Base-by-base conservation (phyloP, 371 early-diverging fungal genomes). In the Actinomortierella wolfii region DNA sequence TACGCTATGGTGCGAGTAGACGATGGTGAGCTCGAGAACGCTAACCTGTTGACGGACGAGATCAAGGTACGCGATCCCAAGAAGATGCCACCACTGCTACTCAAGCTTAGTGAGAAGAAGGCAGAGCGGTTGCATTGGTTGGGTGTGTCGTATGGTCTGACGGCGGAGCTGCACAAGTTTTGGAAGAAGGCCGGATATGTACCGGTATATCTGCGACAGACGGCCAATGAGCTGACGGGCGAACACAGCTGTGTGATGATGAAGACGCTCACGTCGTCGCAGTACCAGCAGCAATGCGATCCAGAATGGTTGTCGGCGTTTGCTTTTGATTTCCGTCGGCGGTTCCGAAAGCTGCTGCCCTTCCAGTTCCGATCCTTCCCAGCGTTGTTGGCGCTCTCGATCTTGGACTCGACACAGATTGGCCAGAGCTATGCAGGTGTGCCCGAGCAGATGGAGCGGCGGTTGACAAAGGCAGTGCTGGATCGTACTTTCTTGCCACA, bases 171-270 rank as follows among this genome's bases (percentile, higher is more conserved):
- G 29, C 91, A 95, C 80, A 92, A 92, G 79, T 99, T 99, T 82
- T 99, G 99, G 99, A 93, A 94, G 68, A 89, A 93, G 59, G 77
- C 88, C 18, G 93, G 93, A 1, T 99, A 93, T 78, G 82, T 85
- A 11, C 99, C 99, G 5, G 90, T 99, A 26, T 99, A 99, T 70
- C 76, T 99, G 59, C 94, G 99, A 54, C 99, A 99, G 74, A 97
- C 97, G 8, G 77, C 92, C 51, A 99, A 97, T 68, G 97, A 97
- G 20, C 79, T 97, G 46, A 99, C 99, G 1, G 99, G 99, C 53
- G 99, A 99, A 70, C 94, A 98, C 75, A 93, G 99, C 0, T 93
- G 94, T 64, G 95, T 99, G 23, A 95, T 99, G 95, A 83, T 98
- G 54, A 92, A 89, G 63, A 87, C 88, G 0, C 78, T 97, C 39